Conservation (phyloP, 345 rosid genomes). For the Nasturtium officinale region DNA sequence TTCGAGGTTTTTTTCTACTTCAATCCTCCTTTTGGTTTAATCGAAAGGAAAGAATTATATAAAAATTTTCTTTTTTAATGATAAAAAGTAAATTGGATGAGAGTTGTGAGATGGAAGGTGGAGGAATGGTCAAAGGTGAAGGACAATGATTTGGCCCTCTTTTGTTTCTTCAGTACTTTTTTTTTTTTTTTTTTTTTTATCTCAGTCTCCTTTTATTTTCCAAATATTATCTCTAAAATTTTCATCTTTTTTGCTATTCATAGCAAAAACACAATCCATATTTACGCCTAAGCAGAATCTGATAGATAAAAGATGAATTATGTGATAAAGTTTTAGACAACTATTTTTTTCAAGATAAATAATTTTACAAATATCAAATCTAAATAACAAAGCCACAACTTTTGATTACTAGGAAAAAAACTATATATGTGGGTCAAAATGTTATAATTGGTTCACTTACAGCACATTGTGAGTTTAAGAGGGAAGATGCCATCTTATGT, state of each 20-base stretch:
- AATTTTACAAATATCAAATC: too few species aligned
- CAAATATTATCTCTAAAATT: conserved; percentile 26
- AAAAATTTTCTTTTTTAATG: not conserved
- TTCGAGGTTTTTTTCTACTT: not conserved
- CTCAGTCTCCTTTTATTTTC: conserved; percentile 34
- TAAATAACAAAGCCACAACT: not conserved
- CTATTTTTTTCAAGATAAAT: not conserved
- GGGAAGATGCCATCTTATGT: conserved; percentile 32
- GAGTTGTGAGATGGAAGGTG: not conserved
- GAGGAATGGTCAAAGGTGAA: conserved; percentile 41
- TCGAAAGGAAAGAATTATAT: not conserved
- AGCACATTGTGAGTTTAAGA: conserved; percentile 11
- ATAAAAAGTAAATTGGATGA: conserved; percentile 20
- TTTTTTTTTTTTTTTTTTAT: conserved; percentile 26
- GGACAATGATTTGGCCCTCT: conserved; percentile 41
- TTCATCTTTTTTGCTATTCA: conserved; percentile 29
- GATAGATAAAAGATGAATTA: not conserved
- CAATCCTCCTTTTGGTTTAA: not conserved
- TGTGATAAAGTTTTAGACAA: not conserved
- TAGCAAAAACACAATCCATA: conserved; percentile 35
- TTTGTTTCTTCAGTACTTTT: conserved; percentile 35
- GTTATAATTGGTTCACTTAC: conserved; percentile 17
- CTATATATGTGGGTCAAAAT: conserved; percentile 11
- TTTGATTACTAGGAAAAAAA: not conserved
- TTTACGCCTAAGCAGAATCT: not conserved